Evolutionary conservation across 148 eudicot species (phyloP), one percentile per base, ranked within the genome.

Genomic region (Persicaria maculosa): DNA sequence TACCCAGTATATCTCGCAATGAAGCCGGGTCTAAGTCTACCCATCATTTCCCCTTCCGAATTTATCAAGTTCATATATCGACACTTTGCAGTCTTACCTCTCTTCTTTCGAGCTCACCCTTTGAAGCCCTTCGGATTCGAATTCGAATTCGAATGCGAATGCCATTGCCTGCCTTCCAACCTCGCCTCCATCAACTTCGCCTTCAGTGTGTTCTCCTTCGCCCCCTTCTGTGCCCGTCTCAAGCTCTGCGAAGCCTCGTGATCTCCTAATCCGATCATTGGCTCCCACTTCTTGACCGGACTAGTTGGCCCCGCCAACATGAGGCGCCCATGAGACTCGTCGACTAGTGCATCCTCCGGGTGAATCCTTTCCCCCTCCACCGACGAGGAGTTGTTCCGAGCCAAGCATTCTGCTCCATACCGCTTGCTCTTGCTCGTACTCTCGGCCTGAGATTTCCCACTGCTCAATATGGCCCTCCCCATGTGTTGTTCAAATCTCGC

Each of bases 111-210:
- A 31, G 40, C 40, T 31, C 40, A 31, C 40, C 40, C 40, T 31
- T 31, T 31, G 40, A 31, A 31, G 40, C 40, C 40, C 40, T 31
- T 31, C 40, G 40, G 1, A 31, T 31, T n/a, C n/a, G n/a, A n/a
- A n/a, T n/a, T n/a, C n/a, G n/a, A n/a, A n/a, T 78, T 87, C 3
- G 80, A 53, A 11, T 83, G 86, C 48, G 84, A 68, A 43, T 78
- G 80, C 69, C 46, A 40, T 64, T 31, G 69, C 77, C 83, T 82
- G 4, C 91, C 86, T 75, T 91, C 98, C 54, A 87, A 67, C 78
- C 97, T 86, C 19, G 98, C 98, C 77, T 94, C 97, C 6, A 94
- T 86, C 76, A 94, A 83, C 87, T 83, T 88, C 22, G 93, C 97
- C 84, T 85, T 86, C 81, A 95, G 81, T 8, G 97, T 83, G 77